A percentile compares a stretch with the other conserved stretches of the same genome.
phyloP scores from a whole-genome alignment of 345 rosid species.

The Atalantia buxifolia region DNA sequence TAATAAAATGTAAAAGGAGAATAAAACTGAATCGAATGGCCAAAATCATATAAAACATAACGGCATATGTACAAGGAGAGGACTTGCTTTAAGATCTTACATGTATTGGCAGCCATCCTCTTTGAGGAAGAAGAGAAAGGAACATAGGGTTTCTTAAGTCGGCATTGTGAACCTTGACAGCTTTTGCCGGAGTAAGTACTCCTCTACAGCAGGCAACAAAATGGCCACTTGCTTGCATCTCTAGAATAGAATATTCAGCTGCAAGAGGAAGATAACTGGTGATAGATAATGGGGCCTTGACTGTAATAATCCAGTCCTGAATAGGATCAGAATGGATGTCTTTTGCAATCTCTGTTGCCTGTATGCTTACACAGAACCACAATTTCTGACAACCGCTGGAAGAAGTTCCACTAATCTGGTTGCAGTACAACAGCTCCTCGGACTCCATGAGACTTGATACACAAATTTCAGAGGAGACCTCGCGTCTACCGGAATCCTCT shows the following conservation, averaged over 20 bases:
- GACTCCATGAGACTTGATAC: constrained; percentile 67
- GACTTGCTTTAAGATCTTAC: constrained; percentile 37
- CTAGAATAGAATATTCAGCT: constrained; percentile 77
- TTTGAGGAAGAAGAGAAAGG: constrained; percentile 77
- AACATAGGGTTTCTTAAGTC: constrained; percentile 68
- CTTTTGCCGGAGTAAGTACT: constrained; percentile 57
- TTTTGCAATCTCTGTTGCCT: constrained; percentile 77
- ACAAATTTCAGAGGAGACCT: constrained; percentile 50
- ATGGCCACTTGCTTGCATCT: constrained; percentile 66
- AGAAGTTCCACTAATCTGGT: constrained; percentile 56
- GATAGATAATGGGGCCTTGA: constrained; percentile 81
- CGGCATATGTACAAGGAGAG: background rate
- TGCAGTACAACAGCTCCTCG: constrained; percentile 71
- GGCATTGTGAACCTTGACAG: constrained; percentile 70
- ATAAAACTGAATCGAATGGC: constrained; percentile 5
- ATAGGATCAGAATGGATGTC: constrained; percentile 73
- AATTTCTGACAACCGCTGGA: constrained; percentile 43
- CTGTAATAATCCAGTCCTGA: constrained; percentile 83
- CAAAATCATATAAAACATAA: background rate
- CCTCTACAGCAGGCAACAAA: constrained; percentile 62
- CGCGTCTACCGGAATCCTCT: constrained; percentile 30
- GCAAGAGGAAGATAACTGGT: constrained; percentile 81
- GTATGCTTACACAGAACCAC: constrained; percentile 84
- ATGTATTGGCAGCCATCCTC: constrained; percentile 81
- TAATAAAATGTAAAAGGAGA: constrained; percentile 2